Percentiles rank a stretch among this genome's conserved stretches.
These are phyloP conservation scores for Sisymbrium irio DNA, from an alignment of 345 rosid genomes.

Conservation along the genomic window DNA sequence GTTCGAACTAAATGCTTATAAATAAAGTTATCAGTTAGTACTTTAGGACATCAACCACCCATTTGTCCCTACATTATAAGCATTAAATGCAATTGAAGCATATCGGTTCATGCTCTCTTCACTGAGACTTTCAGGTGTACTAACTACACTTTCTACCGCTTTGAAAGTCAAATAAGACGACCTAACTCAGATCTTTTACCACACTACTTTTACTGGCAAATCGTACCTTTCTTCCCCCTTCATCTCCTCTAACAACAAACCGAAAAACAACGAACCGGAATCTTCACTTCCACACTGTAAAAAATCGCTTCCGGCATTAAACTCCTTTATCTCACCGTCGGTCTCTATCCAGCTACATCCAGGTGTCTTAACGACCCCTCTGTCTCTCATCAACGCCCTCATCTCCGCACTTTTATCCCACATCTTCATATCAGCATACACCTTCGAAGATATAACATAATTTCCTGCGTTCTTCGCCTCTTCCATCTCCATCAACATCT, in stretches of 20 bases:
- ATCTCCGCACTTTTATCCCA: conserved; percentile 76
- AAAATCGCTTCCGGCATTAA: conserved; percentile 59
- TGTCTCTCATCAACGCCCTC: conserved; percentile 68
- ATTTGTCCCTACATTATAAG: not conserved
- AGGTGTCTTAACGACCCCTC: conserved; percentile 68
- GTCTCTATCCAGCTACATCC: conserved; percentile 93
- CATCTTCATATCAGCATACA: conserved; percentile 63
- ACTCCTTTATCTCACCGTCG: conserved; percentile 50
- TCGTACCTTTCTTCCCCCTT: conserved; percentile 63
- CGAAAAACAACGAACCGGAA: conserved; percentile 34
- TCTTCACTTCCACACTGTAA: conserved; percentile 27
- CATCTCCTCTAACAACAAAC: conserved; percentile 63
- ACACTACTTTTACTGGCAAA: not conserved
- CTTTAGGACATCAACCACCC: not conserved
- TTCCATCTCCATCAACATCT: conserved; percentile 53
- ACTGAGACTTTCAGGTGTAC: not conserved
- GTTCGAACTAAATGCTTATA: not conserved
- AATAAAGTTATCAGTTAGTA: not conserved
- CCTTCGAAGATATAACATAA: conserved; percentile 73
- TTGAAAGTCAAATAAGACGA: not conserved
- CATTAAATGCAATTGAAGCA: not conserved
- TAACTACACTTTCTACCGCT: not conserved
- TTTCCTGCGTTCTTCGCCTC: conserved; percentile 74
- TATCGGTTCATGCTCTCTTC: not conserved
- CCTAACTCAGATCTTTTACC: not conserved